Evolutionary conservation across 116 monocot genomes (phyloP), one percentile per base, ranked within the genome.

Genomic region (Cymodocea nodosa): DNA sequence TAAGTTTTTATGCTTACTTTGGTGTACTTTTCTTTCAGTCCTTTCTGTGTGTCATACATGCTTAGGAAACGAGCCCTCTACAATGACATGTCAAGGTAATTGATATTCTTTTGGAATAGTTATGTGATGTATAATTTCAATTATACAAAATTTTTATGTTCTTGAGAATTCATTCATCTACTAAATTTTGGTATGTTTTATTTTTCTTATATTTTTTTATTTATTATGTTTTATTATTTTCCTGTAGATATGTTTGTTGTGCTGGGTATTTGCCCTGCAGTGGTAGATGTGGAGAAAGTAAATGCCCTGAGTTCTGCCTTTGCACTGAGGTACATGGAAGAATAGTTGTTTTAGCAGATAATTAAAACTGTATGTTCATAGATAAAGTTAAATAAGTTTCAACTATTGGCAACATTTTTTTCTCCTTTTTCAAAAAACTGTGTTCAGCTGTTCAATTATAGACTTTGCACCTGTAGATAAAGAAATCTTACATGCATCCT

Each of bases 1-100:
- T 62, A 54, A n/a, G 39, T 59, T 23, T 36, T 10, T 62, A 60
- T 62, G 35, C 62, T 62, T 37, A 39, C 17, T 67, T 18, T 61
- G 34, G 55, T 25, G 15, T 25, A 1, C 51, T 56, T 80, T 2
- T 51, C 64, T 74, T 76, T 30, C 59, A 93, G 93, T 71, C 85
- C 73, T 17, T 89, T 89, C 35, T 93, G 93, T 68, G 85, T 85
- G 16, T 98, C 98, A 30, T 98, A 98, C 74, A 78, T 92, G 80
- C 98, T 98, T 50, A 86, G 98, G n/a, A 98, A 89, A 72, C 66
- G 98, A 24, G 98, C 98, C 69, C 86, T 98, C 52, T 98, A 98
- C 62, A 86, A 98, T 86, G 98, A 98, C 73, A 98, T 98, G 98
- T 89, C 98, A 65, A 98, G 98, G 98, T 98, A 81, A 58, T n/a